Evolutionary conservation across 192 early-diverging fungal genomes (phyloP).

Genomic region (Diversispora epigaea): DNA sequence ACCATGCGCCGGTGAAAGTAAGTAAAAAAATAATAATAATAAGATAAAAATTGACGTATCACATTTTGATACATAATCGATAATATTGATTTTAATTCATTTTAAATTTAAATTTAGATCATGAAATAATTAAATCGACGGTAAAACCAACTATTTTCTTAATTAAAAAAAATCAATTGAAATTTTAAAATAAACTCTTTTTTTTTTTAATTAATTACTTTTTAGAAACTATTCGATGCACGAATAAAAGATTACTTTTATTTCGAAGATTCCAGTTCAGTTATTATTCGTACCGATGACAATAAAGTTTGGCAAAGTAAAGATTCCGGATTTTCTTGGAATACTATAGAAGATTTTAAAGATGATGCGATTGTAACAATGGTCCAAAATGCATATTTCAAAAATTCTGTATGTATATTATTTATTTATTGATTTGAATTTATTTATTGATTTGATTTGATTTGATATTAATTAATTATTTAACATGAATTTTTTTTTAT

Average conservation of each 20-base stretch:
- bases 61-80: too few species aligned
- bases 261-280: conserved; percentile 41
- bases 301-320: conserved; percentile 55
- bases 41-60: too few species aligned
- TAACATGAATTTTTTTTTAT: not conserved
- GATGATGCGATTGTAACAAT: conserved; percentile 48
- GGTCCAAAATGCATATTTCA: conserved; percentile 63
- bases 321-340: conserved; percentile 67
- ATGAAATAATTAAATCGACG: too few species aligned
- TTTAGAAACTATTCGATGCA: conserved; percentile 31
- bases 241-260: conserved; percentile 44
- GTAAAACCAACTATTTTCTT: too few species aligned
- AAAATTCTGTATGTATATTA: conserved; percentile 38
- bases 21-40: too few species aligned
- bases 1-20: conserved; percentile 61
- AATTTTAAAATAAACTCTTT: not conserved
- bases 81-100: too few species aligned
- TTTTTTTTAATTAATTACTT: not conserved
- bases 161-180: not conserved
- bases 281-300: conserved; percentile 53
- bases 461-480: not conserved
- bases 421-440: not conserved
- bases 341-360: conserved; percentile 31
- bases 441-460: too few species aligned
- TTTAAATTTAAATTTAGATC: too few species aligned